Evolutionary conservation across 2,329 filamentous ascomycete species (phyloP).

Genomic region (Aspergillus niger): DNA sequence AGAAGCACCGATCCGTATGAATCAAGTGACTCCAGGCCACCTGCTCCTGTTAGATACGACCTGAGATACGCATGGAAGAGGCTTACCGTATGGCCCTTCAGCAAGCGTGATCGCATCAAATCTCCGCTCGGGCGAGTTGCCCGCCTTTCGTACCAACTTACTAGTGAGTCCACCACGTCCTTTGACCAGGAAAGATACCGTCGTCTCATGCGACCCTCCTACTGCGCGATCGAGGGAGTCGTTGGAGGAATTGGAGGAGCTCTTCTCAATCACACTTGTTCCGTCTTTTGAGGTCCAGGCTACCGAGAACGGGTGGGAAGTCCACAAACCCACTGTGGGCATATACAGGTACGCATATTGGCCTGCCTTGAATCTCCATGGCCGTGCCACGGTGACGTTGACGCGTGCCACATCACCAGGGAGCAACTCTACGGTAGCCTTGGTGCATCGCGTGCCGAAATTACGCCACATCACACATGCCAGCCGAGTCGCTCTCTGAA

Average conservation of each 20-base stretch:
- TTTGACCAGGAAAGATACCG: slow-evolving; percentile 38
- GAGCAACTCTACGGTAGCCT: slow-evolving; percentile 57
- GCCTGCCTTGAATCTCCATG: slow-evolving; percentile 45
- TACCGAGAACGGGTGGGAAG: slow-evolving; percentile 47
- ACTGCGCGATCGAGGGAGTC: slow-evolving; percentile 34
- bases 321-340: slow-evolving; percentile 47
- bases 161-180: slow-evolving; percentile 38
- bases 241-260: slow-evolving; percentile 30
- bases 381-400: slow-evolving; percentile 32
- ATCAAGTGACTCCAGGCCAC: slow-evolving; percentile 32
- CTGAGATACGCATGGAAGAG: not conserved
- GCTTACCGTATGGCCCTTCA: slow-evolving; percentile 40
- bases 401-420: slow-evolving; percentile 57
- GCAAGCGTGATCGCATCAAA: slow-evolving; percentile 33
- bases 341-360: slow-evolving; percentile 61
- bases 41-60: slow-evolving; percentile 13
- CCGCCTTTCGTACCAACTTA: slow-evolving; percentile 32
- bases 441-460: slow-evolving; percentile 48
- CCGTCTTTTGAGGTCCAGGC: slow-evolving; percentile 39
- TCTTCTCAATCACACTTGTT: slow-evolving; percentile 26
- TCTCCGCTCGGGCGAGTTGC: slow-evolving; percentile 26
- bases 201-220: slow-evolving; percentile 28
- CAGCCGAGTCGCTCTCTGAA: slow-evolving; percentile 47
- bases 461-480: slow-evolving; percentile 56
- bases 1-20: slow-evolving; percentile 39